These are phyloP conservation scores for Paxillus rubicundulus DNA, from an alignment of 768 basidiomycete species.

Conservation along the genomic window DNA sequence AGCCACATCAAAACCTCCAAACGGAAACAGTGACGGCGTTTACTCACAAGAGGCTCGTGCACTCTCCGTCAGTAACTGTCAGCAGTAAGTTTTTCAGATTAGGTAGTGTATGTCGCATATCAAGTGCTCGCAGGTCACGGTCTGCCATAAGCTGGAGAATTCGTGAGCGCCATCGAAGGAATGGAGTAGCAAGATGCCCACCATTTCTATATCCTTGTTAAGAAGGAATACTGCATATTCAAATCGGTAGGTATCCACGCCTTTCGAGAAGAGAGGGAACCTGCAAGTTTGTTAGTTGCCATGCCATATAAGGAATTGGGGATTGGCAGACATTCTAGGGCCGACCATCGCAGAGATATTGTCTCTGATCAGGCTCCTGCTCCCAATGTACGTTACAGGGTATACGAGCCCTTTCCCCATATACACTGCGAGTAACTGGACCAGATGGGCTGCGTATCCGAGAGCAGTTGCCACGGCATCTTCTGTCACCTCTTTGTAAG, in stretches of 20 bases:
- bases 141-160: conserved; percentile 79
- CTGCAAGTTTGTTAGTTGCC: conserved; percentile 39
- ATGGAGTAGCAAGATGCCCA: conserved; percentile 27
- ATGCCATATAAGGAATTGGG: conserved; percentile 1
- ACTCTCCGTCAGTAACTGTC: conserved; percentile 74
- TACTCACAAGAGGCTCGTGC: conserved; percentile 45
- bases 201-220: conserved; percentile 97
- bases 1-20: conserved; percentile 8
- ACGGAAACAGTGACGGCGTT: background rate
- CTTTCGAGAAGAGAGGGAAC: conserved; percentile 93
- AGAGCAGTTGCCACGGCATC: conserved; percentile 85
- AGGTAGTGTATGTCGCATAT: conserved; percentile 93
- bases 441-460: conserved; percentile 85
- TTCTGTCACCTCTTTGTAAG: conserved; percentile 75
- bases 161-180: conserved; percentile 4
- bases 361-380: conserved; percentile 87
- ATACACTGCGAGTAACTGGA: conserved; percentile 80
- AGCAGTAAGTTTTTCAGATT: conserved; percentile 94
- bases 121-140: conserved; percentile 82
- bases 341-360: conserved; percentile 94
- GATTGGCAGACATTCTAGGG: conserved; percentile 74
- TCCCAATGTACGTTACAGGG: conserved; percentile 87
- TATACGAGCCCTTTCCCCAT: conserved; percentile 76
- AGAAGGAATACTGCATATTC: conserved; percentile 96
- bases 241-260: conserved; percentile 94